Percentiles rank a stretch among this genome's conserved stretches.
Evolutionary conservation across 179 eudicot genomes (phyloP).

Genomic region (Camellia oleifera): DNA sequence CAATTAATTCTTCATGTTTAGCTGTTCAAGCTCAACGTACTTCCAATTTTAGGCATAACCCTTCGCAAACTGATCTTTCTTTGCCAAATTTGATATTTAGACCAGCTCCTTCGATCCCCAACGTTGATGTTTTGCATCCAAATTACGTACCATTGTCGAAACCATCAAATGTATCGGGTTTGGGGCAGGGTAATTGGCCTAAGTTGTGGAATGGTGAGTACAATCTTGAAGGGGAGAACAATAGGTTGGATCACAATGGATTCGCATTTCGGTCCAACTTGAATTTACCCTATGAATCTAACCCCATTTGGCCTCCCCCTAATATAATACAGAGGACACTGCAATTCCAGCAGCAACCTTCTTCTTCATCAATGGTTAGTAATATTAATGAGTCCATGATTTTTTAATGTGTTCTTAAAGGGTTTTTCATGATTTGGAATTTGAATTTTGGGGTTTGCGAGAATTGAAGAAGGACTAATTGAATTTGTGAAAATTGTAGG

Average conservation of each 20-base stretch:
- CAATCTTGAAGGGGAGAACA: constrained; percentile 39
- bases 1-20: constrained; percentile 33
- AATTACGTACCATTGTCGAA: constrained; percentile 26
- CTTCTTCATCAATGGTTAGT: constrained; percentile 56
- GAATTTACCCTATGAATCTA: constrained; percentile 39
- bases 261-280: constrained; percentile 17
- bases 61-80: constrained; percentile 24
- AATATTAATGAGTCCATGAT: not conserved
- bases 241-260: constrained; percentile 35
- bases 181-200: constrained; percentile 30
- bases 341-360: constrained; percentile 40
- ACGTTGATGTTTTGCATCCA: constrained; percentile 24
- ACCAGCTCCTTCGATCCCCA: constrained; percentile 23
- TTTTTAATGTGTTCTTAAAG: not conserved
- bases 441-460: not conserved
- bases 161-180: constrained; percentile 22
- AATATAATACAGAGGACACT: constrained; percentile 40
- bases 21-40: constrained; percentile 20
- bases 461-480: constrained; percentile 5
- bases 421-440: not conserved
- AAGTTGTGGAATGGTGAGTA: constrained; percentile 48
- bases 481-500: constrained; percentile 34
- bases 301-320: constrained; percentile 28
- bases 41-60: constrained; percentile 26
- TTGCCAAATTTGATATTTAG: constrained; percentile 25